Conservation (phyloP, 2,329 filamentous ascomycete genomes). For the Daldinia sp. region DNA sequence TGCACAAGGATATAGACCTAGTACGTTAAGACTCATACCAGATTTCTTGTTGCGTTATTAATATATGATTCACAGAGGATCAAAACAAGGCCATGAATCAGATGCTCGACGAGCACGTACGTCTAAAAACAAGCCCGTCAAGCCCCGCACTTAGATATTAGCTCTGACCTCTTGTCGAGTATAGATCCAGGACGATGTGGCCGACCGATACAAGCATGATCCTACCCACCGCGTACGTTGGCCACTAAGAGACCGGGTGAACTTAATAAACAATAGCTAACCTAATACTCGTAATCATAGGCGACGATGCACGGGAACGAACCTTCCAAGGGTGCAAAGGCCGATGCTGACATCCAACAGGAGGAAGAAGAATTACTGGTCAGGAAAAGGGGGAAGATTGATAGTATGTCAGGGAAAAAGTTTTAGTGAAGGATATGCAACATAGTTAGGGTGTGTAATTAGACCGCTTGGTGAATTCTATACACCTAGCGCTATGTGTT, state of each 20-base stretch:
- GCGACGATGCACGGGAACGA: slow-evolving; percentile 41
- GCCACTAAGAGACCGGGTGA: too few species aligned
- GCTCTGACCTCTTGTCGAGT: background rate
- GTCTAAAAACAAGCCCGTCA: background rate
- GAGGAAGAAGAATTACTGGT: slow-evolving; percentile 41
- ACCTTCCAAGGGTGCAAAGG: slow-evolving; percentile 40
- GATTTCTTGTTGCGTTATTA: background rate
- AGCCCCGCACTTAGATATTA: background rate
- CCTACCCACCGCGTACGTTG: slow-evolving; percentile 39
- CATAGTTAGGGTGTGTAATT: background rate
- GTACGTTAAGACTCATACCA: slow-evolving; percentile 22
- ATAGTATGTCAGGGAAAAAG: slow-evolving; percentile 40
- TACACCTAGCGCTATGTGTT: too few species aligned
- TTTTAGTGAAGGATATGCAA: background rate
- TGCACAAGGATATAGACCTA: slow-evolving; percentile 39
- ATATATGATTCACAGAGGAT: slow-evolving; percentile 30
- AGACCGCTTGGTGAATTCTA: background rate
- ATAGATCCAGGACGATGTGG: slow-evolving; percentile 35
- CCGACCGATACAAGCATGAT: slow-evolving; percentile 42
- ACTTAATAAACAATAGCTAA: too few species aligned
- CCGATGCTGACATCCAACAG: slow-evolving; percentile 42
- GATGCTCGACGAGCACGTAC: slow-evolving; percentile 40
- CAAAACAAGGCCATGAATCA: slow-evolving; percentile 39
- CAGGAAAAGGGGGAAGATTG: slow-evolving; percentile 41
- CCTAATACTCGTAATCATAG: slow-evolving; percentile 23